A percentile compares a stretch with the other conserved stretches of the same genome.
Conservation (phyloP, 495 filamentous ascomycete genomes). For the Aspergillus avenaceus region DNA sequence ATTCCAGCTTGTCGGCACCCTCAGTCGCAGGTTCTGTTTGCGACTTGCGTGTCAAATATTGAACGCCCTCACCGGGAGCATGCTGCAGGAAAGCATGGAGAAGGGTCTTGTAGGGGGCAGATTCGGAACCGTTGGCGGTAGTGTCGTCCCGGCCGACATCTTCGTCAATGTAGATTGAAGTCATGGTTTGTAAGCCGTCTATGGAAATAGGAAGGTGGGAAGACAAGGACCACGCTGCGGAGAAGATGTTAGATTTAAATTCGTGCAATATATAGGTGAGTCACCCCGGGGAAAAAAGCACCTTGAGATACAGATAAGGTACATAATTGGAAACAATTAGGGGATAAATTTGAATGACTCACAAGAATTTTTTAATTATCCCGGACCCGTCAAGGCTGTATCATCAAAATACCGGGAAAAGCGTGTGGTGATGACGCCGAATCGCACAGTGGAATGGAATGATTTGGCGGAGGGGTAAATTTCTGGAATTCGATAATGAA, state of each 20-base stretch:
- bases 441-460: slow-evolving; percentile 22
- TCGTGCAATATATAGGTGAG: background rate
- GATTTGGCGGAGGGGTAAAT: slow-evolving; percentile 34
- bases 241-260: background rate
- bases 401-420: slow-evolving; percentile 2
- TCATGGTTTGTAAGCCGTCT: slow-evolving; percentile 26
- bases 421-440: slow-evolving; percentile 10
- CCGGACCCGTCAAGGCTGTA: background rate
- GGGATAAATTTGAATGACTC: background rate
- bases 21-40: slow-evolving; percentile 59
- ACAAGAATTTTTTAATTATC: slow-evolving; percentile 1
- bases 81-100: slow-evolving; percentile 72
- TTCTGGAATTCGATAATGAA: slow-evolving; percentile 17
- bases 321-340: background rate
- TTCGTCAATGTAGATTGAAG: slow-evolving; percentile 73
- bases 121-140: slow-evolving; percentile 63
- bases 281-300: no score
- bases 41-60: slow-evolving; percentile 68
- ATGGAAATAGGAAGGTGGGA: background rate
- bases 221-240: background rate
- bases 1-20: slow-evolving; percentile 54
- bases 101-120: slow-evolving; percentile 75
- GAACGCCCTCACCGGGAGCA: slow-evolving; percentile 51
- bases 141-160: slow-evolving; percentile 68
- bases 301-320: background rate